Evolutionary conservation across 2,329 filamentous ascomycete species (phyloP), one percentile per base, ranked within the genome.

Genomic region (Septoria linicola): DNA sequence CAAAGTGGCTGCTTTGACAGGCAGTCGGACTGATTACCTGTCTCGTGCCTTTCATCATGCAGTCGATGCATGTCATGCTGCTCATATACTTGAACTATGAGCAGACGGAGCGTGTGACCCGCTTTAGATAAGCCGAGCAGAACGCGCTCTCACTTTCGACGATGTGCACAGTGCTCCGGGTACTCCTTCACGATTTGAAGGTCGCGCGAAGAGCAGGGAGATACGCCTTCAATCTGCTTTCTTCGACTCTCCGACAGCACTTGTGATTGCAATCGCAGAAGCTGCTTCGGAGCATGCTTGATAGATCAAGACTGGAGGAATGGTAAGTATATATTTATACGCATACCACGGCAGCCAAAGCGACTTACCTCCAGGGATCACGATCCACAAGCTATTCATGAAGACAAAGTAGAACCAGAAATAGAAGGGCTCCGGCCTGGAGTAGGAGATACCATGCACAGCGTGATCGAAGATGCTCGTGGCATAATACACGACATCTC

Each of bases 341-440:
- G 27, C 14, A 27, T 14, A 13, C 16, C 27, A 8, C n/a, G 20
- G 10, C 11, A 1, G 5, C 3, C 25, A 13, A 37, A 10, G 25
- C 7, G 21, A 74, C 79, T 72, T 66, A 81, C 80, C 69, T 16
- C 68, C 69, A 4, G 82, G 82, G 46, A 85, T 77, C 25, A 83
- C 71, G 48, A 85, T 83, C 82, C 82, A 85, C 65, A 84, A 80
- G 44, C 77, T 76, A 62, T 85, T 85, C 80, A 84, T 83, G 7
- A 43, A 43, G 14, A 85, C 76, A 65, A 82, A 85, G 67, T 85
- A 85, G 34, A 78, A 72, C 80, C 81, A 85, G 66, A 81, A 85
- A 67, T 85, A 85, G 57, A 79, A 80, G 3, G 74, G 70, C 66
- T 85, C 82, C 0, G 82, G 82, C 51, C 82, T 72, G 57, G 77